phyloP scores from a whole-genome alignment of 805 yeast species.

The Candida nonsorbophila region DNA sequence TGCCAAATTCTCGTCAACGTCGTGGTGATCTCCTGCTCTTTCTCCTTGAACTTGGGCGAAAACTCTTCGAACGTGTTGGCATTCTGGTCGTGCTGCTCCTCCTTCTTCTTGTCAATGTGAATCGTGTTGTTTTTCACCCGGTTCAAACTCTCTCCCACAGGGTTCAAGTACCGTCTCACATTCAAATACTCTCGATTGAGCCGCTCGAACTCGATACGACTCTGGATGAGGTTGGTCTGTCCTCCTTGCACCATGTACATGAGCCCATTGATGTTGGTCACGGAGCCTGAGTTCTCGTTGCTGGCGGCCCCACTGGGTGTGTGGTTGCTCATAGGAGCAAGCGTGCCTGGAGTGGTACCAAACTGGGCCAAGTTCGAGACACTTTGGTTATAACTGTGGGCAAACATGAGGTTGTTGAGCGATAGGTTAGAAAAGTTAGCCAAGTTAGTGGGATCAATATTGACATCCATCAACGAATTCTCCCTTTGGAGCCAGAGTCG shows the following conservation, averaged over 20 bases:
- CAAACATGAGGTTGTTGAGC: conserved; percentile 34
- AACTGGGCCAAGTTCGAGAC: conserved; percentile 8
- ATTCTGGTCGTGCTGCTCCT: conserved; percentile 9
- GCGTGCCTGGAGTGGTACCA: conserved; percentile 6
- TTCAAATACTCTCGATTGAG: conserved; percentile 69
- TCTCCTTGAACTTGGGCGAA: conserved; percentile 25
- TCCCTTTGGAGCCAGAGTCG: conserved; percentile 81
- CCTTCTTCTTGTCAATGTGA: conserved; percentile 17
- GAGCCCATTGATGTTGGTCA: conserved; percentile 21
- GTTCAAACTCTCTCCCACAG: conserved; percentile 58
- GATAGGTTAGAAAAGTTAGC: conserved; percentile 36
- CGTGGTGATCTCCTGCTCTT: conserved; percentile 20
- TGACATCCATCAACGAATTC: conserved; percentile 59
- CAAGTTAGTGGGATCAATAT: conserved; percentile 23
- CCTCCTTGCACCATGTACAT: conserved; percentile 22
- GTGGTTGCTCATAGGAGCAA: conserved; percentile 1
- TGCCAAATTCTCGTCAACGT: conserved; percentile 33
- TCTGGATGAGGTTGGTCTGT: conserved; percentile 47
- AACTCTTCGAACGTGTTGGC: conserved; percentile 30
- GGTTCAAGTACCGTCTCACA: conserved; percentile 65
- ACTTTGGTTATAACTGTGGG: conserved; percentile 24
- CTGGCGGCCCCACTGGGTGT: background rate
- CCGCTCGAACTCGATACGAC: conserved; percentile 73
- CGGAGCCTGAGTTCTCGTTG: conserved; percentile 5
- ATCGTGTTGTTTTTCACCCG: conserved; percentile 31